A percentile compares a stretch with the other conserved stretches of the same genome.
Evolutionary conservation across 1,139 yeast genomes (phyloP).

Genomic region (Zygoascus meyerae): DNA sequence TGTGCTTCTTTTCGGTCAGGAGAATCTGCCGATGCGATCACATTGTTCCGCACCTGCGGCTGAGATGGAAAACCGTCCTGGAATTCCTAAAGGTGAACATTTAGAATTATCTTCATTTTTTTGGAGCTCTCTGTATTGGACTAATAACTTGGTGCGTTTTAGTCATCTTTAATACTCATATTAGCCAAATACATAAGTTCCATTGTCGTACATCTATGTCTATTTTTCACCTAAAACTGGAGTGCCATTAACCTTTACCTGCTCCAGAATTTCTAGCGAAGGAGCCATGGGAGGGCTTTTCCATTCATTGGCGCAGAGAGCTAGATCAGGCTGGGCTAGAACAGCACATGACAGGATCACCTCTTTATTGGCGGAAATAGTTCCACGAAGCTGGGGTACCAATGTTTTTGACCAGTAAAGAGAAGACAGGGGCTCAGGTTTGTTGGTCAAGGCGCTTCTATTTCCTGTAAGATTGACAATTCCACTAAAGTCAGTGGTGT

Average conservation of each 20-base stretch:
- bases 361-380: conserved; percentile 14
- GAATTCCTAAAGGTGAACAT: too few species aligned
- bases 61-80: too few species aligned
- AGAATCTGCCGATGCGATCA: too few species aligned
- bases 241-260: background rate
- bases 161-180: too few species aligned
- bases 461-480: conserved; percentile 17
- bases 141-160: too few species aligned
- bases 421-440: conserved; percentile 17
- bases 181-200: too few species aligned
- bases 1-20: too few species aligned
- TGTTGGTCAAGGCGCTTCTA: conserved; percentile 14
- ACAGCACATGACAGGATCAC: conserved; percentile 16
- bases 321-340: conserved; percentile 14
- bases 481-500: conserved; percentile 18
- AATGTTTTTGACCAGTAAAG: conserved; percentile 16
- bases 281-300: conserved; percentile 14
- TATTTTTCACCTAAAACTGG: background rate
- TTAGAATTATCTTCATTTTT: too few species aligned
- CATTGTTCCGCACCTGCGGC: too few species aligned
- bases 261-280: conserved; percentile 12
- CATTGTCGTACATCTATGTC: background rate
- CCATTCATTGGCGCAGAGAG: conserved; percentile 14
- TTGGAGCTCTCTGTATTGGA: too few species aligned
- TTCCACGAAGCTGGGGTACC: conserved; percentile 19